A percentile compares a stretch with the other conserved stretches of the same genome.
Conservation (phyloP, 768 basidiomycete genomes). For the Aureoboletus auriporus region DNA sequence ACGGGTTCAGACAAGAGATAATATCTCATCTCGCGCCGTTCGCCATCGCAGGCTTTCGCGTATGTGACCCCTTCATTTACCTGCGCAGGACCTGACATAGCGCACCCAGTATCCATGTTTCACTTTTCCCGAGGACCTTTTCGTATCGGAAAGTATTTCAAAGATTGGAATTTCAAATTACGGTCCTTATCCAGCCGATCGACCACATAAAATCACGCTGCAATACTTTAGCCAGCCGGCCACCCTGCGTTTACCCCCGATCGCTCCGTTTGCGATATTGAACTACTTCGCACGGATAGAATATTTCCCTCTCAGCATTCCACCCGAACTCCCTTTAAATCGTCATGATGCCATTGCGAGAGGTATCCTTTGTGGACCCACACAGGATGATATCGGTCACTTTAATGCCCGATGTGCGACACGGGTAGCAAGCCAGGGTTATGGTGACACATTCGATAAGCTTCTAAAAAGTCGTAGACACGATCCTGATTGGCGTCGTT, state of each 20-base stretch:
- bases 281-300: constrained; percentile 45
- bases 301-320: constrained; percentile 30
- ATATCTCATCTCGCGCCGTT: constrained; percentile 40
- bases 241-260: constrained; percentile 36
- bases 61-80: constrained; percentile 25
- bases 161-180: constrained; percentile 18
- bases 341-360: constrained; percentile 30
- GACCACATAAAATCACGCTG: constrained; percentile 29
- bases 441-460: constrained; percentile 15
- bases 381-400: constrained; percentile 42
- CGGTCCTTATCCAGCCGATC: constrained; percentile 28
- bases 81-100: constrained; percentile 6
- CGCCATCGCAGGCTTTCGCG: constrained; percentile 47
- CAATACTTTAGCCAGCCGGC: constrained; percentile 41
- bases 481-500: constrained; percentile 30
- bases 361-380: constrained; percentile 36
- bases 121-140: constrained; percentile 32
- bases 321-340: constrained; percentile 37
- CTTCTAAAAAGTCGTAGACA: constrained; percentile 28
- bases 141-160: constrained; percentile 10
- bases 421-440: constrained; percentile 27
- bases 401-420: constrained; percentile 43
- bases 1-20: constrained; percentile 29
- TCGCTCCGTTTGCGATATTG: constrained; percentile 45
- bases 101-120: constrained; percentile 35